Evolutionary conservation across 495 filamentous ascomycete genomes (phyloP).

Genomic region (Aspergillus nanangensis): DNA sequence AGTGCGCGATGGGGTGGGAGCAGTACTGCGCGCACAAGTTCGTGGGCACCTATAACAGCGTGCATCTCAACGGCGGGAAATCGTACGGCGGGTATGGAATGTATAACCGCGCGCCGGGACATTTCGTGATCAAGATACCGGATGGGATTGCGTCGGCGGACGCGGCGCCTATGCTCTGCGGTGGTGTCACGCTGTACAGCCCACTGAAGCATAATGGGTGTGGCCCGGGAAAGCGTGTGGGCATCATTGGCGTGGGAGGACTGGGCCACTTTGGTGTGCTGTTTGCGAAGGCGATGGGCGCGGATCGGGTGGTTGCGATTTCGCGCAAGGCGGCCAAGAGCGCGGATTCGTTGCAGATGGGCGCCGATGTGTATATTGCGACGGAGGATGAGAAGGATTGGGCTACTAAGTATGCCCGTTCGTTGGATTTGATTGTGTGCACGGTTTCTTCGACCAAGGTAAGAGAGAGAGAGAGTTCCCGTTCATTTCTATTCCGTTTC

Average conservation of each 20-base stretch:
- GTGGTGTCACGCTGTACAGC: slow-evolving; percentile 72
- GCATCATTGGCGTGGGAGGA: slow-evolving; percentile 80
- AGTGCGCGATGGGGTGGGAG: slow-evolving; percentile 60
- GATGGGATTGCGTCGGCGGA: slow-evolving; percentile 50
- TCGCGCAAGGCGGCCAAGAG: slow-evolving; percentile 64
- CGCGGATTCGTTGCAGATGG: slow-evolving; percentile 62
- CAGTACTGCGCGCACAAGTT: slow-evolving; percentile 64
- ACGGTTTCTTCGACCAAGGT: slow-evolving; percentile 69
- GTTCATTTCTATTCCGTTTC: not conserved
- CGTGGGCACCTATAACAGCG: slow-evolving; percentile 37
- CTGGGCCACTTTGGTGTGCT: slow-evolving; percentile 68
- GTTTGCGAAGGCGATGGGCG: slow-evolving; percentile 63
- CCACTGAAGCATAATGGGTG: slow-evolving; percentile 69
- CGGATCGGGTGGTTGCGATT: slow-evolving; percentile 75
- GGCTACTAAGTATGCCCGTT: slow-evolving; percentile 58
- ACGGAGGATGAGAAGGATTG: slow-evolving; percentile 76
- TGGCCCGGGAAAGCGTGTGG: slow-evolving; percentile 79
- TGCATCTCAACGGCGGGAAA: slow-evolving; percentile 50
- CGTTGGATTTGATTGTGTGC: slow-evolving; percentile 74
- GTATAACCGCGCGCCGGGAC: slow-evolving; percentile 65
- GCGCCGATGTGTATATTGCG: slow-evolving; percentile 69
- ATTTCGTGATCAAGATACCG: slow-evolving; percentile 81
- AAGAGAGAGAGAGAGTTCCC: no score
- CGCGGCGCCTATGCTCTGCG: slow-evolving; percentile 84
- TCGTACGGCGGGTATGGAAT: slow-evolving; percentile 65